phyloP scores from a whole-genome alignment of 148 eudicot genomes.

The Persicaria tinctoria region DNA sequence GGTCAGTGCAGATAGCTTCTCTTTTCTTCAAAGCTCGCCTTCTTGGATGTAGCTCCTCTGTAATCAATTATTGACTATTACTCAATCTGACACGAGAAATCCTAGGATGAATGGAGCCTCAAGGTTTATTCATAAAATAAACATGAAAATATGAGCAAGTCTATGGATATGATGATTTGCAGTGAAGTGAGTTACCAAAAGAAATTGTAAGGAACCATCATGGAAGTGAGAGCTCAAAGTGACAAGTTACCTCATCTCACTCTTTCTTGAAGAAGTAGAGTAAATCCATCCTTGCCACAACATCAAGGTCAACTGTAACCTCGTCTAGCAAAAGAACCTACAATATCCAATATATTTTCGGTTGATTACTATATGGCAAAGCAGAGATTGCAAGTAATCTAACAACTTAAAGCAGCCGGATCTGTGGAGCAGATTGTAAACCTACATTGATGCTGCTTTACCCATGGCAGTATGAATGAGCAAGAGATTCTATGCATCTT shows the following conservation, averaged over 20 bases:
- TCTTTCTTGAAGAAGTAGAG: slow-evolving; percentile 83
- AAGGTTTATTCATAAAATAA: neutral
- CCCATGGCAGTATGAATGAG: neutral
- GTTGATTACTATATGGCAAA: neutral
- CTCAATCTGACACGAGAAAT: neutral
- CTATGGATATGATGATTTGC: neutral
- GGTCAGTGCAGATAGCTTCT: slow-evolving; percentile 55
- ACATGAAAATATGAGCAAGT: neutral
- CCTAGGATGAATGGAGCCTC: neutral
- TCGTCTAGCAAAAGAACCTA: slow-evolving; percentile 94
- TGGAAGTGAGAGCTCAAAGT: neutral
- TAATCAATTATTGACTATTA: neutral
- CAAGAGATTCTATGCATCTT: too few relatives aligned
- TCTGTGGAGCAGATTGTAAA: neutral
- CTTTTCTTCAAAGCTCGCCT: slow-evolving; percentile 60
- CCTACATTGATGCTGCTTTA: neutral
- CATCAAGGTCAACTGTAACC: slow-evolving; percentile 91
- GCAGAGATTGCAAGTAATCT: neutral
- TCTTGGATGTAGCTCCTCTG: slow-evolving; percentile 95
- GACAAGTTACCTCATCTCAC: slow-evolving; percentile 70
- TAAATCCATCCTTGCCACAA: slow-evolving; percentile 91
- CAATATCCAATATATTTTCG: neutral
- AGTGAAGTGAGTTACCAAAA: neutral
- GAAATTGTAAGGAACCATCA: neutral
- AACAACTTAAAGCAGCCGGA: neutral